Base-by-base conservation (phyloP, 495 filamentous ascomycete species). In the Apodospora peruviana region DNA sequence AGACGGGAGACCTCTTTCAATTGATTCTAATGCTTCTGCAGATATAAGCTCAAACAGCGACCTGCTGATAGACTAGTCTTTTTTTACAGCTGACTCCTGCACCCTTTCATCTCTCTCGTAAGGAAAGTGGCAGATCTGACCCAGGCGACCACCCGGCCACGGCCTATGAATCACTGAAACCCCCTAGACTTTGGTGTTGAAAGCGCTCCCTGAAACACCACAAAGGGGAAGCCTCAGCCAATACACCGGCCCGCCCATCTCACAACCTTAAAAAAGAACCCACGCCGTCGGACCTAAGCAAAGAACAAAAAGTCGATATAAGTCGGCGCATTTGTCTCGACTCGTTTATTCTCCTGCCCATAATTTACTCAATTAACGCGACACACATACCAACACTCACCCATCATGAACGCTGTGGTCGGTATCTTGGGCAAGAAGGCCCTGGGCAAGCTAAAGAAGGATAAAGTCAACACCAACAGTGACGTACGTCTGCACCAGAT, bases 251-350 rank as follows among this genome's bases (percentile, higher is more conserved):
- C 16, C 7, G 27, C 27, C 41, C 14, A 36, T 23, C 45, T 14
- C 37, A 14, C 27, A 14, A 32, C 27, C 10, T 11, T n/a, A 22
- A 40, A 40, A 40, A 20, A 18, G 12, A 40, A 18, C 16, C 20
- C 20, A 20, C 17, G 36, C 12, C 18, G 18, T 37, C 34, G 7
- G 10, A 74, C 39, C 87, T 88, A 59, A 76, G 81, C 50, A 85
- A 84, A 66, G 84, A 81, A 48, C 85, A 83, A 64, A 87, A 87
- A 52, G 70, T 73, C 51, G 81, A 82, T 56, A 84, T 86, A 67
- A 61, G 77, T 58, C 22, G 20, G 20, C n/a, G 36, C n/a, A 43
- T 43, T 25, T 34, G 42, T 14, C 17, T 22, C 27, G 23, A 7
- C 27, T 32, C 27, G 27, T 7, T 7, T 32, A 32, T 32, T 14